phyloP scores from a whole-genome alignment of 139 green algal genomes.

The Chlorella sp. region DNA sequence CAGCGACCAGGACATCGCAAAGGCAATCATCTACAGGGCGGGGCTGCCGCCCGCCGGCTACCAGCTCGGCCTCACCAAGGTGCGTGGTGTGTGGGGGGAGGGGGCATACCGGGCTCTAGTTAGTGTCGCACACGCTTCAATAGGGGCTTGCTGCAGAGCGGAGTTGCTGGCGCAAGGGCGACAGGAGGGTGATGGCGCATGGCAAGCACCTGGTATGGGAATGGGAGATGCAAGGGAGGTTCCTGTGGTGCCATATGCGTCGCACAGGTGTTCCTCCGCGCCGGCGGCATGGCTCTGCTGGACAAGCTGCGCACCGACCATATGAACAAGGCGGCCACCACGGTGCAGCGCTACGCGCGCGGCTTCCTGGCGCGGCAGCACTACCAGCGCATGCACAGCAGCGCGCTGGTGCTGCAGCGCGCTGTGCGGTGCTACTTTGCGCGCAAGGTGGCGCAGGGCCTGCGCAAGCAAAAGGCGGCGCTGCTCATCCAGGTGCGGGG shows the following conservation, averaged over 20 bases:
- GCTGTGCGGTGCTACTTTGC: slow-evolving; percentile 31
- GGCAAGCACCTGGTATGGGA: too few relatives aligned
- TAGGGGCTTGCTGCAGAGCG: too few relatives aligned
- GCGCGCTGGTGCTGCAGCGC: slow-evolving; percentile 30
- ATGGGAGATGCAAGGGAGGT: too few relatives aligned
- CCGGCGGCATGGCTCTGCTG: slow-evolving; percentile 88
- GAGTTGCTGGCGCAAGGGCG: too few relatives aligned
- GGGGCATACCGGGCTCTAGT: too few relatives aligned
- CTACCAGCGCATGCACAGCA: slow-evolving; percentile 1
- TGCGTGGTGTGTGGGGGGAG: too few relatives aligned
- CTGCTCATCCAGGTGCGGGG: slow-evolving; percentile 28
- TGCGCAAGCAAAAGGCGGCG: slow-evolving; percentile 37
- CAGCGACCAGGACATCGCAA: slow-evolving; percentile 48
- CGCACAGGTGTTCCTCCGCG: slow-evolving; percentile 64
- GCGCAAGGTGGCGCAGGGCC: slow-evolving; percentile 29
- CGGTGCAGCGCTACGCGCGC: slow-evolving; percentile 64
- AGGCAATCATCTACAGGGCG: slow-evolving; percentile 13
- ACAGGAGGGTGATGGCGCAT: too few relatives aligned
- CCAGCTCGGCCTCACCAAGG: slow-evolving; percentile 84
- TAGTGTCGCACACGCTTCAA: too few relatives aligned
- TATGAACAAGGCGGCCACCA: slow-evolving; percentile 70
- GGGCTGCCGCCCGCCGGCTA: slow-evolving; percentile 37
- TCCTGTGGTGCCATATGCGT: background rate
- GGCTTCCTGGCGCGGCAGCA: slow-evolving; percentile 47
- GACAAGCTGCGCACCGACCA: slow-evolving; percentile 86